Base-by-base conservation (phyloP, 2,329 filamentous ascomycete genomes). In the Apiospora malaysiana region DNA sequence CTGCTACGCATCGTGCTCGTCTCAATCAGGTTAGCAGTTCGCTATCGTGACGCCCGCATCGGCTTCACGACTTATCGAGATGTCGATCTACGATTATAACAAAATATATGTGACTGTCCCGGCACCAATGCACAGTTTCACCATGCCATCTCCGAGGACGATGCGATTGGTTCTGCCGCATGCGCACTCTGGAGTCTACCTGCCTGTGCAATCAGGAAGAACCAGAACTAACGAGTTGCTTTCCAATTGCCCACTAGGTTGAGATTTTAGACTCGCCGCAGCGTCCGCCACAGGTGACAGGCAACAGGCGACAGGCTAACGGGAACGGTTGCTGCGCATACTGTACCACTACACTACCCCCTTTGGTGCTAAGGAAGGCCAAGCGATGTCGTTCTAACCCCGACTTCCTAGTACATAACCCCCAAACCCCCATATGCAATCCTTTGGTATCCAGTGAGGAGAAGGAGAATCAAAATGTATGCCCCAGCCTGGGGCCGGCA, bases 21-120 rank as follows among this genome's bases (percentile, higher is more conserved):
- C 56, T 32, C 56, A n/a, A 63, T 63, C 8, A 32, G 40, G 56
- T 63, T 63, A 63, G 56, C 56, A 63, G 40, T 63, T 63, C 56
- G 56, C 56, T 63, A 63, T 63, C 56, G 56, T 18, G 9, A 21
- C 8, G 21, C 32, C n/a, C 56, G 51, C 51, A 37, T 37, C 51
- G 21, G 18, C 51, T 37, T 59, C 32, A 21, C 18, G 27, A 10
- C 12, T 32, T 14, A 56, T 32, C 47, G 4, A 25, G 49, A 51
- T 25, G n/a, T n/a, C 23, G 49, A 56, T 56, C 49, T 56, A 16
- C 43, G 2, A 46, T 3, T 46, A 18, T 16, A 18, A 16, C 43
- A 9, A 18, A 46, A 14, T 46, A 46, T 46, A 45, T 46, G 43
- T 21, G 18, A 56, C 27, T 32, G 49, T 23, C 23, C n/a, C 47